Evolutionary conservation across 495 filamentous ascomycete genomes (phyloP), one percentile per base, ranked within the genome.

Genomic region (Bombardia bombarda): DNA sequence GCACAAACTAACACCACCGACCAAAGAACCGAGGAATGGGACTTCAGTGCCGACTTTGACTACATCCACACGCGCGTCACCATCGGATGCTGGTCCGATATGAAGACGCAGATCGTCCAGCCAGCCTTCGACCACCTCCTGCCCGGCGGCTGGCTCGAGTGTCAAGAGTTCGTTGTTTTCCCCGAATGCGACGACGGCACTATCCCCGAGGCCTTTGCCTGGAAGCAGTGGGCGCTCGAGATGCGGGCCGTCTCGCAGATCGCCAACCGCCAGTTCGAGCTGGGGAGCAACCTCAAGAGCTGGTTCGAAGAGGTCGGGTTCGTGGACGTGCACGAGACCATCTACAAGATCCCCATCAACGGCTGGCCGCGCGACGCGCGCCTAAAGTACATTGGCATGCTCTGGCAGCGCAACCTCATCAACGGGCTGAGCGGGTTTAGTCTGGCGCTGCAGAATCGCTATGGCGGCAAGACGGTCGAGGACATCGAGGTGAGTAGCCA

Each of bases 91-190:
- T 70, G 74, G 55, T 49, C 47, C 6, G 67, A 74, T 43, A 69
- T 67, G 48, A 47, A 63, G 36, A 35, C 18, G 1, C 58, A 70
- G 13, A 60, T 74, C 21, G 48, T 67, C 22, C 55, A 52, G 23
- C 55, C 51, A 19, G 62, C 60, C 10, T 69, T 62, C 32, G 40
- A 70, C 30, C 69, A 79, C 40, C 67, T 79, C 17, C 72, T 74
- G 48, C 79, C 81, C 0, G 80, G 80, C n/a, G 80, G 79, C 24
- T 84, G 73, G 56, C 58, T 84, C 32, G 81, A 85, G 58, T 71
- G 71, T 43, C 77, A 83, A 46, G 82, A 86, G 46, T 48, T 78
- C 20, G 69, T 76, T 40, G 64, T 63, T n/a, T 66, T 65, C n/a
- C 70, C 72, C 4, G 56, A 58, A 40, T 81, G 76, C 49, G 81